Evolutionary conservation across 106 monocot genomes (phyloP), one percentile per base, ranked within the genome.

Genomic region (Chionographis japonica): DNA sequence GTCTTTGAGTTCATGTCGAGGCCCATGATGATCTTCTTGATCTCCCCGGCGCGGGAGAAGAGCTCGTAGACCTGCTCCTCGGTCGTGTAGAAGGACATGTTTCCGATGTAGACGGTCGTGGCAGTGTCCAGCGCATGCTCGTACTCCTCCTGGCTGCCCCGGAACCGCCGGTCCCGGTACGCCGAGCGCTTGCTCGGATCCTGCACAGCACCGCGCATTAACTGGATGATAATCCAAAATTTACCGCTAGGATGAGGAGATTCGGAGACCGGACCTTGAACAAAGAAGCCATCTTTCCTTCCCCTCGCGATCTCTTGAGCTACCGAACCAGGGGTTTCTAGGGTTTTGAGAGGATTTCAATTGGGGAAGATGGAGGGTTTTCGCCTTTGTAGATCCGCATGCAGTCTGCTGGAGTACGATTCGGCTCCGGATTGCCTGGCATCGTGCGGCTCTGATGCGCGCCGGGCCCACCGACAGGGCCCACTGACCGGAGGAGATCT

Each of bases 31-130:
- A 99, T 93, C 79, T 93, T 93, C 79, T 93, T 99, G 71, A 99
- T 99, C 83, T 99, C 98, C 37, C 98, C 98, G 52, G 90, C 98
- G 4, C 98, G 78, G 1, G 93, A 73, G 83, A 99, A 99, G 37
- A 99, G 85, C 85, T 99, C 98, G 67, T 99, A 90, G 16, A 93
- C 77, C 79, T 98, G 98, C 77, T 99, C 98, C 77, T 99, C 98
- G 12, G 98, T 99, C 12, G 93, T 92, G 84, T 98, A 98, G 77
- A 98, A 98, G 11, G 97, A 98, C 92, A 98, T 77, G 70, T 94
- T 94, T 38, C 94, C 90, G 0, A 87, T 41, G 65, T 95, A 95
- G 12, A 95, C 57, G 10, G 95, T 95, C 40, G 76, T 88, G 51
- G 95, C 77, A 8, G 86, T 80, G 51, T 51, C 77, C 55, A 99